Evolutionary conservation across 2,329 filamentous ascomycete genomes (phyloP).

Genomic region (Monilinia aucupariae): DNA sequence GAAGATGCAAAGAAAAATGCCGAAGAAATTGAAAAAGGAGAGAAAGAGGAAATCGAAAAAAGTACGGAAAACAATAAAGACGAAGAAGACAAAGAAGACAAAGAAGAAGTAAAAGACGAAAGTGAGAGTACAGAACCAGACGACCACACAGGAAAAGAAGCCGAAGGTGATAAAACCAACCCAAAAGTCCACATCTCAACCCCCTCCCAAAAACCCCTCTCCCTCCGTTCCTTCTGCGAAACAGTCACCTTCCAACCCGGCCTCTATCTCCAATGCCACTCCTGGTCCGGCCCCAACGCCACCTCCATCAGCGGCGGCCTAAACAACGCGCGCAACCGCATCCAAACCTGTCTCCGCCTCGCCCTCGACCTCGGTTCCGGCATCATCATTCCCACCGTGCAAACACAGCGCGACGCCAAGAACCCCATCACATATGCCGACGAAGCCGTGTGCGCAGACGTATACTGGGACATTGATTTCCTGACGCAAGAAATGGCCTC

Average conservation of each 20-base stretch:
- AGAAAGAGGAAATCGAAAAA: neutral
- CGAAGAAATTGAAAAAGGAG: neutral
- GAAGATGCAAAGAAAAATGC: neutral
- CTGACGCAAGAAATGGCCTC: slow-evolving; percentile 12
- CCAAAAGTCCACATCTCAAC: too few species aligned
- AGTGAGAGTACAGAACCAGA: too few species aligned
- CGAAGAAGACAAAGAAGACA: neutral
- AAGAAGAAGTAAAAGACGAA: neutral
- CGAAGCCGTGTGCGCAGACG: slow-evolving; percentile 17
- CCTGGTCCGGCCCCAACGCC: slow-evolving; percentile 18
- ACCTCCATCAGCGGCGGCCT: slow-evolving; percentile 24
- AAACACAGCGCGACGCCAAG: slow-evolving; percentile 16
- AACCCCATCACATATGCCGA: slow-evolving; percentile 10
- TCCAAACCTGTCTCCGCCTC: slow-evolving; percentile 27
- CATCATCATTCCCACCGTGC: slow-evolving; percentile 24
- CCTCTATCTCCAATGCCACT: slow-evolving; percentile 29
- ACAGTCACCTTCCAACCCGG: slow-evolving; percentile 22
- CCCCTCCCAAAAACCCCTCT: neutral
- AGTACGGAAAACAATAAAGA: neutral
- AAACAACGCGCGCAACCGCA: slow-evolving; percentile 27
- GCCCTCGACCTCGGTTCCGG: slow-evolving; percentile 26
- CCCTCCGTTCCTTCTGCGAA: slow-evolving; percentile 18
- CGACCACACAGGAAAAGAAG: too few species aligned
- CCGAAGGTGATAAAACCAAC: too few species aligned
- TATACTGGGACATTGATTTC: slow-evolving; percentile 22